phyloP scores from a whole-genome alignment of 176 grass and related monocot species.

The Pontederia crassipes region DNA sequence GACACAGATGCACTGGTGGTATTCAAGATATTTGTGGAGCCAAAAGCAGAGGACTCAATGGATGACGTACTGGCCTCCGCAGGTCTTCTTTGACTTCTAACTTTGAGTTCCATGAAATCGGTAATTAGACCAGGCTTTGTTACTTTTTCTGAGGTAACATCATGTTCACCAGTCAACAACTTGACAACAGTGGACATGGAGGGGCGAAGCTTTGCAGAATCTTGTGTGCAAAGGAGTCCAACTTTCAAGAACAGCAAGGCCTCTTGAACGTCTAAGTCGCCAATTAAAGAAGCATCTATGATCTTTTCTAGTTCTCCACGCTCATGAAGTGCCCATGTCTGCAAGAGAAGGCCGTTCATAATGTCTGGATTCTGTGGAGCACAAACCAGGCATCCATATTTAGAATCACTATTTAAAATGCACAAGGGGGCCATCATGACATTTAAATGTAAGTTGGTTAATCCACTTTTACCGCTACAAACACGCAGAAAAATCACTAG shows the following conservation, averaged over 20 bases:
- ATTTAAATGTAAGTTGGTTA: too few species aligned
- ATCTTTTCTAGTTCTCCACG: slow-evolving; percentile 45
- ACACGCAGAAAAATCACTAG: too few species aligned
- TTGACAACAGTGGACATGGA: slow-evolving; percentile 37
- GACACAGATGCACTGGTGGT: not conserved
- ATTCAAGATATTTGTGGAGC: not conserved
- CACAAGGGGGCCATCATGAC: not conserved
- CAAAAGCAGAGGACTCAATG: slow-evolving; percentile 14
- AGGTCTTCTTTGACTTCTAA: slow-evolving; percentile 7
- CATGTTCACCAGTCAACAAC: slow-evolving; percentile 53
- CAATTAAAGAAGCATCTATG: slow-evolving; percentile 50
- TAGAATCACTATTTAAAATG: not conserved
- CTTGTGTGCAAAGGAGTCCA: slow-evolving; percentile 70
- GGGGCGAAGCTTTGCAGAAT: slow-evolving; percentile 57
- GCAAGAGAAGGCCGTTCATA: slow-evolving; percentile 24
- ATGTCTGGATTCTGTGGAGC: not conserved
- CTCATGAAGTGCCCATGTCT: slow-evolving; percentile 62
- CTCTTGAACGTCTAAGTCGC: slow-evolving; percentile 49
- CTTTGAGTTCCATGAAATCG: slow-evolving; percentile 44
- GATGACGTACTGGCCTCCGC: not conserved
- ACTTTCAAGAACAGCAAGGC: slow-evolving; percentile 64
- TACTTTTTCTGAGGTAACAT: slow-evolving; percentile 32
- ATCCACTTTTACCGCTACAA: too few species aligned
- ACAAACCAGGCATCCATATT: not conserved
- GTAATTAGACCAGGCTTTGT: slow-evolving; percentile 52